Base-by-base conservation (phyloP, 768 basidiomycete genomes). In the Mycena alexandri region DNA sequence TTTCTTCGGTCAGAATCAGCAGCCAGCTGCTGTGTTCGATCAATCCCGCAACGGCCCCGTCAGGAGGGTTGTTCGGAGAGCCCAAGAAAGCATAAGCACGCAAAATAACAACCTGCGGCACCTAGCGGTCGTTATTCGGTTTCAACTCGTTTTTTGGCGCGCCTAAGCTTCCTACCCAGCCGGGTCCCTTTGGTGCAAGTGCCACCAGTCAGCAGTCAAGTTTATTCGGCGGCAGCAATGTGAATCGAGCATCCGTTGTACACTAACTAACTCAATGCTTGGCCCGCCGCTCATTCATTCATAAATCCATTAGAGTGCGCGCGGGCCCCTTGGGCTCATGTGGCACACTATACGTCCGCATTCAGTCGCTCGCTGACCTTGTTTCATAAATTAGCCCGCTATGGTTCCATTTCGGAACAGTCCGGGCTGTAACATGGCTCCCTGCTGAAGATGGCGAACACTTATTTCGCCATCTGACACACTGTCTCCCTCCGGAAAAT, bases 241-340 rank as follows among this genome's bases (percentile, higher is more conserved):
- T n/a, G n/a, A n/a, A 59, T 53, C 71, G 70, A 52, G 43, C 69
- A 47, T 71, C 73, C 70, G 34, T 51, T 67, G 47, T 73, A 71
- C 21, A 42, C 22, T 9, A 66, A 21, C 50, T 14, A 54, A 43
- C 36, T 61, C 70, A 5, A 69, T 82, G 47, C 82, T 82, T 73
- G 79, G 77, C 2, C 73, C 75, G 52, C 73, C 62, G 14, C 76
- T 80, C 70, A 79, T 74, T 52, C 79, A 76, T n/a, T n/a, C n/a
- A n/a, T n/a, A n/a, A n/a, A n/a, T n/a, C n/a, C n/a, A n/a, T n/a
- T n/a, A n/a, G n/a, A n/a, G n/a, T n/a, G n/a, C n/a, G n/a, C n/a
- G n/a, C n/a, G n/a, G n/a, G n/a, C n/a, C n/a, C n/a, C n/a, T n/a
- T n/a, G n/a, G n/a, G n/a, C n/a, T n/a, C n/a, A n/a, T n/a, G n/a